phyloP scores from a whole-genome alignment of 2,329 filamentous ascomycete species.

The Sphaerulina populicola region DNA sequence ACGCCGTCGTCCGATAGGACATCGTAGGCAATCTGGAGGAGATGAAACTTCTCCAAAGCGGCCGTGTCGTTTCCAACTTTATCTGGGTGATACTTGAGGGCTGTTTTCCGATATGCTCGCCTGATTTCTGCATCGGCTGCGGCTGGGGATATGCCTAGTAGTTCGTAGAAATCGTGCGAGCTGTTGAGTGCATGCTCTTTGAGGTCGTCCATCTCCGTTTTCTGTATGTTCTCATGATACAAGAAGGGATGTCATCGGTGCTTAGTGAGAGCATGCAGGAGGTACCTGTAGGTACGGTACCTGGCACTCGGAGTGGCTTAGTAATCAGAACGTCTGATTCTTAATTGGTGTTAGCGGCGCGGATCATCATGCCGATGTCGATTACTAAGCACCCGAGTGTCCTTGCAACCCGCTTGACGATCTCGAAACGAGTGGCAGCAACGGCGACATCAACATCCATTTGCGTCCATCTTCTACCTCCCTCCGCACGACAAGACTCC shows the following conservation, averaged over 20 bases:
- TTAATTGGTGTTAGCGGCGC: too few species aligned
- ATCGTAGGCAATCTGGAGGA: conserved; percentile 77
- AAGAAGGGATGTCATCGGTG: too few species aligned
- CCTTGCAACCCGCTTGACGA: neutral
- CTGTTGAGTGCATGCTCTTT: conserved; percentile 36
- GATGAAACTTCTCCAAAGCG: conserved; percentile 74
- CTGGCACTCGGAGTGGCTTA: too few species aligned
- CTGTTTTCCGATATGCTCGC: conserved; percentile 73
- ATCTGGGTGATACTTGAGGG: conserved; percentile 89
- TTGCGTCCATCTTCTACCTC: neutral
- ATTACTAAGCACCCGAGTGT: too few species aligned
- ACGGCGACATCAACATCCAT: neutral
- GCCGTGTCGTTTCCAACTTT: conserved; percentile 57
- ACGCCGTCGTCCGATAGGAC: conserved; percentile 64
- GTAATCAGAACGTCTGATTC: too few species aligned
- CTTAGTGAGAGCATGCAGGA: too few species aligned
- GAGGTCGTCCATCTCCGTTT: conserved; percentile 37
- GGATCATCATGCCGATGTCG: too few species aligned
- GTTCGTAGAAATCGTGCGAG: conserved; percentile 62
- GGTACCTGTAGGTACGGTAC: too few species aligned
- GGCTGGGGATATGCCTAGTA: conserved; percentile 59
- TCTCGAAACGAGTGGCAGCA: neutral
- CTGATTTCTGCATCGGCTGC: conserved; percentile 65
- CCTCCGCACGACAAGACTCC: neutral
- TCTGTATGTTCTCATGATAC: neutral